A percentile compares a stretch with the other conserved stretches of the same genome.
Evolutionary conservation across 768 basidiomycete genomes (phyloP).

Genomic region (Cantharellus cinnabarinus): DNA sequence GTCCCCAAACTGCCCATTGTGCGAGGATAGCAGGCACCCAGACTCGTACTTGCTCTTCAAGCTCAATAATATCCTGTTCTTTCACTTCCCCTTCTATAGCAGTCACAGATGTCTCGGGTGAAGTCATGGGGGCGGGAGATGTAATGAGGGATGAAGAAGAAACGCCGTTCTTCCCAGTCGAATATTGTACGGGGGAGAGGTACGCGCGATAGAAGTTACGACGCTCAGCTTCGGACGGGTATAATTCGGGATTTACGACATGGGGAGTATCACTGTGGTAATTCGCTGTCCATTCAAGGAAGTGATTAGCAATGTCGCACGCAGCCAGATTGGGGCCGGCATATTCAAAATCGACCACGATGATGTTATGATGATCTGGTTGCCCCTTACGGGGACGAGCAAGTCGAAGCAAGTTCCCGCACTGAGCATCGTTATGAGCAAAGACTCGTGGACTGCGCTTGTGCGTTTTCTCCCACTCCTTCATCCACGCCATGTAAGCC

Average conservation of each 20-base stretch:
- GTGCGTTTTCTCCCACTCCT: constrained; percentile 33
- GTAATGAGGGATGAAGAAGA: neutral
- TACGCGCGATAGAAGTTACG: constrained; percentile 76
- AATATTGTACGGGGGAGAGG: constrained; percentile 20
- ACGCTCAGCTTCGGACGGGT: constrained; percentile 55
- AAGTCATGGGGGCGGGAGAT: constrained; percentile 1
- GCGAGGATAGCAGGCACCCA: constrained; percentile 88
- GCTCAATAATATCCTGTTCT: constrained; percentile 16
- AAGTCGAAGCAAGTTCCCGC: constrained; percentile 74
- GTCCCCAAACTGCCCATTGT: constrained; percentile 89
- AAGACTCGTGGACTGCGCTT: constrained; percentile 51
- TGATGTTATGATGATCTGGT: constrained; percentile 34
- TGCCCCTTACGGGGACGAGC: constrained; percentile 18
- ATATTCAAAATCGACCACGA: constrained; percentile 97
- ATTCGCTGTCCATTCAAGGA: constrained; percentile 91
- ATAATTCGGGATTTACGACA: constrained; percentile 36
- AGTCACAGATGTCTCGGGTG: neutral
- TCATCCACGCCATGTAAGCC: constrained; percentile 50
- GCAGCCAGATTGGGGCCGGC: constrained; percentile 81
- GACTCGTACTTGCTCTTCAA: constrained; percentile 60
- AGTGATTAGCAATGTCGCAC: constrained; percentile 93
- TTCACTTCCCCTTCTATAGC: constrained; percentile 8
- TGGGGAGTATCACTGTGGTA: constrained; percentile 57
- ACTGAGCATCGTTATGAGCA: constrained; percentile 90
- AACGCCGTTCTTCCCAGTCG: neutral